Evolutionary conservation across 176 grass and related monocot species (phyloP).

Genomic region (Cymbopogon citratus): DNA sequence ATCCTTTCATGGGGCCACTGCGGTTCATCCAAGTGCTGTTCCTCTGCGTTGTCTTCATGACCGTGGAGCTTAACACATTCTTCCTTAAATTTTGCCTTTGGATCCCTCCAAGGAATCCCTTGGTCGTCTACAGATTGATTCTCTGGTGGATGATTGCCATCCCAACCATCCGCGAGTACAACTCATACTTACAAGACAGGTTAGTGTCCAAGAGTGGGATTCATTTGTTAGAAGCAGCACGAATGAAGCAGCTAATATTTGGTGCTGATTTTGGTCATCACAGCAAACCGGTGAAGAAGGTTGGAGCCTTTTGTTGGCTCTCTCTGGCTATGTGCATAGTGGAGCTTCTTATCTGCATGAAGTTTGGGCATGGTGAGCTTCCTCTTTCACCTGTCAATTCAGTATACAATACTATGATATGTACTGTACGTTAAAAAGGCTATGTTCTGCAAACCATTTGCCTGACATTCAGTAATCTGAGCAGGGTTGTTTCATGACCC

Average conservation of each 20-base stretch:
- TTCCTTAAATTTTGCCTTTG: conserved; percentile 95
- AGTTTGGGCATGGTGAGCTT: conserved; percentile 77
- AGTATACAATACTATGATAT: neutral
- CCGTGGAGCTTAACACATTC: conserved; percentile 91
- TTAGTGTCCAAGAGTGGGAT: conserved; percentile 1
- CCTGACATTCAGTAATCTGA: conserved; percentile 10
- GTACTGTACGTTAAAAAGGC: neutral
- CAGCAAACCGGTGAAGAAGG: conserved; percentile 96
- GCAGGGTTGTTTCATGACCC: conserved; percentile 73
- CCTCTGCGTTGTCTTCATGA: conserved; percentile 88
- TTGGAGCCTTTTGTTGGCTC: conserved; percentile 96
- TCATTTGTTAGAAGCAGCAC: neutral
- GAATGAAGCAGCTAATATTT: neutral
- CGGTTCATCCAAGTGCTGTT: conserved; percentile 87
- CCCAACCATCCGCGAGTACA: conserved; percentile 97
- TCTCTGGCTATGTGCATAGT: conserved; percentile 93
- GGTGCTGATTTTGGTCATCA: neutral
- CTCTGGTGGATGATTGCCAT: conserved; percentile 98
- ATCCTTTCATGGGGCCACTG: conserved; percentile 84
- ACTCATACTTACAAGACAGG: conserved; percentile 98
- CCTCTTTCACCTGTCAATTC: neutral
- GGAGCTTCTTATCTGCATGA: conserved; percentile 95
- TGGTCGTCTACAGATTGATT: conserved; percentile 77
- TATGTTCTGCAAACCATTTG: neutral
- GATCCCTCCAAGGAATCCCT: conserved; percentile 88